A percentile compares a stretch with the other conserved stretches of the same genome.
Conservation (phyloP, 352 stramenopile genomes). For the Peronospora destructor region DNA sequence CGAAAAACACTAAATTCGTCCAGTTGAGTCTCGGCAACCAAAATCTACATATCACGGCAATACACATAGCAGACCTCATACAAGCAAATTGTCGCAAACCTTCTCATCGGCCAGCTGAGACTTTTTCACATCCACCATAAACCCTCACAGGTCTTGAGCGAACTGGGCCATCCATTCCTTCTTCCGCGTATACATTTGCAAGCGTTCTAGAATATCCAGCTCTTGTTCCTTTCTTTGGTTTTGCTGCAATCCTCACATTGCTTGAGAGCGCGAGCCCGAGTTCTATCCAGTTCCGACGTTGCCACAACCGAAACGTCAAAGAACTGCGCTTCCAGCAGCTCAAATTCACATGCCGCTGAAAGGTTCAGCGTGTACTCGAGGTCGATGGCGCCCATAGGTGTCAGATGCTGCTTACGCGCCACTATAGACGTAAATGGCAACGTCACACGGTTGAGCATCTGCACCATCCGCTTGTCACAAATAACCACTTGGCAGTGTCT, state of each 20-base stretch:
- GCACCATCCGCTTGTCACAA: conserved; percentile 44
- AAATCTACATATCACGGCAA: conserved; percentile 28
- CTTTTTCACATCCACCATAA: conserved; percentile 46
- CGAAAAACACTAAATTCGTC: too few species aligned
- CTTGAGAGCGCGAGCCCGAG: conserved; percentile 29
- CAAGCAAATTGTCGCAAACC: conserved; percentile 21
- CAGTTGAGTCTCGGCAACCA: conserved; percentile 48
- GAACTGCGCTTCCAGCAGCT: conserved; percentile 44
- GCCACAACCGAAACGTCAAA: conserved; percentile 54
- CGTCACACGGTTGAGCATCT: conserved; percentile 59
- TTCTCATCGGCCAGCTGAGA: conserved; percentile 57
- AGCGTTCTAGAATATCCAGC: conserved; percentile 39
- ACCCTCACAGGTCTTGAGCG: conserved; percentile 53
- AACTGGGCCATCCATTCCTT: conserved; percentile 71
- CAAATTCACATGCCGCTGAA: conserved; percentile 19
- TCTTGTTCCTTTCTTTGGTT: conserved; percentile 66
- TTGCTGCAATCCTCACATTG: conserved; percentile 54
- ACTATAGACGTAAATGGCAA: conserved; percentile 64
- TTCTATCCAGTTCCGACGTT: conserved; percentile 45
- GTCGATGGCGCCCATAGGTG: conserved; percentile 40
- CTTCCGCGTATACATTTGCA: conserved; percentile 44
- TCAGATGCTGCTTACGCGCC: conserved; percentile 60
- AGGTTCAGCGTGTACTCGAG: conserved; percentile 62
- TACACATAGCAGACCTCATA: background rate
- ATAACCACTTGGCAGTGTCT: conserved; percentile 68